Evolutionary conservation across 306 rosid species (phyloP).

Genomic region (Cercis canadensis): DNA sequence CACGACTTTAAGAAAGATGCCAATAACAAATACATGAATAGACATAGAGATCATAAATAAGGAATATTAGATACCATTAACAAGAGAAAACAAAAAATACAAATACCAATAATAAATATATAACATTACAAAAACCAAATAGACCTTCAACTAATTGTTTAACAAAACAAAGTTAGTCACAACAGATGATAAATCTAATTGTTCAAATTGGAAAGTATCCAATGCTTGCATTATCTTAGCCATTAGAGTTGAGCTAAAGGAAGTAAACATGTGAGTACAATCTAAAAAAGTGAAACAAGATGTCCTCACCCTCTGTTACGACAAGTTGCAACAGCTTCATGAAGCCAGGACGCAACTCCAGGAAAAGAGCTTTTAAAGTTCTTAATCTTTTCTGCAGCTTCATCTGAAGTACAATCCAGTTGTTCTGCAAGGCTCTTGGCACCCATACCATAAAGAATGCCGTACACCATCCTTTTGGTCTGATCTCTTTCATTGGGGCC

Average conservation of each 20-base stretch:
- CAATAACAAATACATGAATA: slow-evolving; percentile 11
- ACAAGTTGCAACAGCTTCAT: slow-evolving; percentile 74
- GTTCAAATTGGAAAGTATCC: slow-evolving; percentile 22
- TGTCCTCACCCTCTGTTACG: slow-evolving; percentile 77
- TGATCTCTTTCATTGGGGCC: slow-evolving; percentile 75
- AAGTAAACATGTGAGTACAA: slow-evolving; percentile 23
- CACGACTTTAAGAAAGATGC: slow-evolving; percentile 20
- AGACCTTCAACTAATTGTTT: neutral
- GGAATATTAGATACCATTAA: neutral
- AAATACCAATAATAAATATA: neutral
- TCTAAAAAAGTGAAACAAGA: slow-evolving; percentile 31
- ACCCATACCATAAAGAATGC: slow-evolving; percentile 99
- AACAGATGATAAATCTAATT: neutral
- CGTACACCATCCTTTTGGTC: slow-evolving; percentile 90
- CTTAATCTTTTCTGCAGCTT: slow-evolving; percentile 81
- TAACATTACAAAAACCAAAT: neutral
- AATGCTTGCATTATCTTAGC: slow-evolving; percentile 19
- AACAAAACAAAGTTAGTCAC: slow-evolving; percentile 22
- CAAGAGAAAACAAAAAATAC: neutral
- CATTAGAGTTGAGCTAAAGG: no score
- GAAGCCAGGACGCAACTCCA: slow-evolving; percentile 95
- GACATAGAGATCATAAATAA: slow-evolving; percentile 30
- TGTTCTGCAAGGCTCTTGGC: slow-evolving; percentile 86
- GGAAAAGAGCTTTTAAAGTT: slow-evolving; percentile 86
- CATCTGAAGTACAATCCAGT: slow-evolving; percentile 73